A percentile compares a stretch with the other conserved stretches of the same genome.
Conservation (phyloP, 139 green algal species). For the Chlamydomonas incerta region DNA sequence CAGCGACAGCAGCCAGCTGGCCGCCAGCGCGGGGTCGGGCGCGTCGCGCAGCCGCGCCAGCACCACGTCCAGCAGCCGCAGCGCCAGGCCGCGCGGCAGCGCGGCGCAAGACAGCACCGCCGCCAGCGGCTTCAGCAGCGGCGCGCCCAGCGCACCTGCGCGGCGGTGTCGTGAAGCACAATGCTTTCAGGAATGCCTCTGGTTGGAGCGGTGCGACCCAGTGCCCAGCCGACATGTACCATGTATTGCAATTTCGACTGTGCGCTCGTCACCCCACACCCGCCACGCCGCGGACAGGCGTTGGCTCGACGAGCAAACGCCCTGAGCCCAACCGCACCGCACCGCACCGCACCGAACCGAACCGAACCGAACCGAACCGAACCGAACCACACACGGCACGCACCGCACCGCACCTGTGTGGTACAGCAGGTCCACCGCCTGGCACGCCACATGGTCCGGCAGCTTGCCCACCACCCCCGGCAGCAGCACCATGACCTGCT, state of each 20-base stretch:
- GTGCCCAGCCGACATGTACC: too few relatives aligned
- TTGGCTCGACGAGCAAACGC: too few relatives aligned
- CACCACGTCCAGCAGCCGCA: constrained; percentile 37
- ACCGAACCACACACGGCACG: too few relatives aligned
- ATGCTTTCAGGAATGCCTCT: too few relatives aligned
- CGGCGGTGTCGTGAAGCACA: too few relatives aligned
- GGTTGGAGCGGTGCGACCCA: too few relatives aligned
- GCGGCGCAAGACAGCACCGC: not conserved
- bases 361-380: too few relatives aligned
- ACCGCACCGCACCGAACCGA: too few relatives aligned
- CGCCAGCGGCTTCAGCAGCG: constrained; percentile 33
- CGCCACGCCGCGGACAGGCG: too few relatives aligned
- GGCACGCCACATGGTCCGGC: not conserved
- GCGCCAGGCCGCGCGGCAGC: not conserved
- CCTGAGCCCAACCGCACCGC: too few relatives aligned
- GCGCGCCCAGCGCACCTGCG: not conserved
- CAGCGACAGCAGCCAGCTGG: constrained; percentile 30
- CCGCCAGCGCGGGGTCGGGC: constrained; percentile 26
- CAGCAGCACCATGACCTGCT: constrained; percentile 24
- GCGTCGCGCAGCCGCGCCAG: constrained; percentile 14
- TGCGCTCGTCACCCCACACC: too few relatives aligned
- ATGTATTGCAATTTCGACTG: too few relatives aligned
- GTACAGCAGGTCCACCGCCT: constrained; percentile 54
- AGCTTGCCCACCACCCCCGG: constrained; percentile 36
- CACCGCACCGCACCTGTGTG: constrained; percentile 39